phyloP scores from a whole-genome alignment of 345 rosid species.

The Gynandropsis gynandra region DNA sequence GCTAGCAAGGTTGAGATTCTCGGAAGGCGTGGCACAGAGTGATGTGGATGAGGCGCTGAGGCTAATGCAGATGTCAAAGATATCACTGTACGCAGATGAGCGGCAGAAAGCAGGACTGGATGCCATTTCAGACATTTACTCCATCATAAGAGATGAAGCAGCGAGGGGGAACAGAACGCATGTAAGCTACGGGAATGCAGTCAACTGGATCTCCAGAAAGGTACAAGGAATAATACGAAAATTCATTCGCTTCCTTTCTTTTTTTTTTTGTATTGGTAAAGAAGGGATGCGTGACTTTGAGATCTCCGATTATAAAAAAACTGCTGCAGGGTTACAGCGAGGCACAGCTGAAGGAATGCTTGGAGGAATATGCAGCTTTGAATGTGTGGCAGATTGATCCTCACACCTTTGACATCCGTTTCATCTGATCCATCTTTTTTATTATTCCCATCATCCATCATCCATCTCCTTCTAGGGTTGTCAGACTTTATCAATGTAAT shows the following conservation, averaged over 20 bases:
- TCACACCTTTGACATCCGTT: constrained; percentile 80
- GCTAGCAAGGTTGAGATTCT: constrained; percentile 89
- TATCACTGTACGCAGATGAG: constrained; percentile 91
- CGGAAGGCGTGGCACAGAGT: constrained; percentile 91
- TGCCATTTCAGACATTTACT: constrained; percentile 94
- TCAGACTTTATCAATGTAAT: too few species aligned
- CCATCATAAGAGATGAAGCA: constrained; percentile 94
- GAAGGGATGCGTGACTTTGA: too few species aligned
- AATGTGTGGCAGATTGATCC: constrained; percentile 98
- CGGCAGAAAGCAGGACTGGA: constrained; percentile 85
- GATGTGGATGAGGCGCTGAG: constrained; percentile 98
- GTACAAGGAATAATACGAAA: constrained; percentile 31
- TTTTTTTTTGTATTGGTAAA: too few species aligned
- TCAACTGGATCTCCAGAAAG: constrained; percentile 99
- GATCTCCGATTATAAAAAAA: constrained; percentile 18
- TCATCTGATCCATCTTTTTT: constrained; percentile 40
- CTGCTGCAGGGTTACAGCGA: constrained; percentile 99
- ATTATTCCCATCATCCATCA: background rate
- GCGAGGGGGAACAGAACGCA: constrained; percentile 74
- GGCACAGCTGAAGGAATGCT: constrained; percentile 94
- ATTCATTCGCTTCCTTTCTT: constrained; percentile 8
- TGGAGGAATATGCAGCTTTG: constrained; percentile 92
- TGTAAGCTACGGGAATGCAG: constrained; percentile 78
- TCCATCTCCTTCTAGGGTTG: too few species aligned
- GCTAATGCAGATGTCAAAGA: constrained; percentile 97